Evolutionary conservation across 108 stramenopile species (phyloP).

Genomic region (Asterionellopsis glacialis): DNA sequence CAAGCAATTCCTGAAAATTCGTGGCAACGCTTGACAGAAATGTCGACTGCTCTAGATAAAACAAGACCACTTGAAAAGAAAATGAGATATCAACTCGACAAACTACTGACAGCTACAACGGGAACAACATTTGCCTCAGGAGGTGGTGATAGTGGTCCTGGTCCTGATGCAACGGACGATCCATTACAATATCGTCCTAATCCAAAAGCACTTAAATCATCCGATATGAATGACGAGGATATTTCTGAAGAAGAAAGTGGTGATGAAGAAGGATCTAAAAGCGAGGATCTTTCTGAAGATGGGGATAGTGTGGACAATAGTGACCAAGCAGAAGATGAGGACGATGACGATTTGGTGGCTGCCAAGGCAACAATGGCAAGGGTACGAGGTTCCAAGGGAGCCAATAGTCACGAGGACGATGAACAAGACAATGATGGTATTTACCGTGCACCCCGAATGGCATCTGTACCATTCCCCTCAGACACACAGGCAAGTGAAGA

Average conservation of each 20-base stretch:
- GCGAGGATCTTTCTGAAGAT: slow-evolving; percentile 8
- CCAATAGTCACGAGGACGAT: slow-evolving; percentile 13
- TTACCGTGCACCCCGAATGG: slow-evolving; percentile 74
- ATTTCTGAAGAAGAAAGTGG: neutral
- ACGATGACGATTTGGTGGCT: slow-evolving; percentile 41
- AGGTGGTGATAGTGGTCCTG: slow-evolving; percentile 4
- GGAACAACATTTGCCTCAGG: slow-evolving; percentile 35
- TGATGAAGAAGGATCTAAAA: neutral
- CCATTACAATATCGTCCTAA: slow-evolving; percentile 42
- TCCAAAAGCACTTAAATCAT: slow-evolving; percentile 24
- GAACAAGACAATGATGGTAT: slow-evolving; percentile 17
- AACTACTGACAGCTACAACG: slow-evolving; percentile 45
- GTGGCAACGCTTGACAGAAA: slow-evolving; percentile 46
- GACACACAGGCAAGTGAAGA: slow-evolving; percentile 48
- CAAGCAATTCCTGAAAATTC: slow-evolving; percentile 13
- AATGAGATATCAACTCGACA: slow-evolving; percentile 84
- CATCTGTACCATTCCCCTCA: slow-evolving; percentile 71
- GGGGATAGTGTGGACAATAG: slow-evolving; percentile 15
- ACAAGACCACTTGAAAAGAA: slow-evolving; percentile 79
- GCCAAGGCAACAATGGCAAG: slow-evolving; percentile 19
- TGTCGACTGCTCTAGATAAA: slow-evolving; percentile 78
- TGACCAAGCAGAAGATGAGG: slow-evolving; percentile 36
- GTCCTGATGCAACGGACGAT: slow-evolving; percentile 29
- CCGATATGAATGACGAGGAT: slow-evolving; percentile 4
- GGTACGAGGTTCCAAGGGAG: neutral